Evolutionary conservation across 768 basidiomycete species (phyloP).

Genomic region (Leccinum uliginosum): DNA sequence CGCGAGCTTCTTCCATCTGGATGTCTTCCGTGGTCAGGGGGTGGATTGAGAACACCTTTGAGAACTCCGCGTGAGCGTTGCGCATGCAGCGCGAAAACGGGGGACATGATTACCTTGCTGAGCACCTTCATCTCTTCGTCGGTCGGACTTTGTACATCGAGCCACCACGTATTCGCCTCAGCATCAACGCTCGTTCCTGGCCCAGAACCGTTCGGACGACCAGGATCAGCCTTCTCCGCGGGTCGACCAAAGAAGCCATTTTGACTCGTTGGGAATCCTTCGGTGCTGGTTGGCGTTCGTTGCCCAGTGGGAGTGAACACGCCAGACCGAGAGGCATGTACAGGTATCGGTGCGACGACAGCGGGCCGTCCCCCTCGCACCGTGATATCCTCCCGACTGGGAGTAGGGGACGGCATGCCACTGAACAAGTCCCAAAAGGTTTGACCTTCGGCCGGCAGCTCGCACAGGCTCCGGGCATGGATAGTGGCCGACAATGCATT

Average conservation of each 20-base stretch:
- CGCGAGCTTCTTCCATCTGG: constrained; percentile 98
- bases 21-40: constrained; percentile 99
- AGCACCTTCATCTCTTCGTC: constrained; percentile 99
- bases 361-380: neutral
- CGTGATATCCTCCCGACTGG: constrained; percentile 5
- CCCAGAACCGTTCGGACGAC: constrained; percentile 22
- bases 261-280: constrained; percentile 1
- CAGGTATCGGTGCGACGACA: constrained; percentile 8
- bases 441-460: constrained; percentile 92
- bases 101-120: constrained; percentile 59
- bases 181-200: constrained; percentile 33
- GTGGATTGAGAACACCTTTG: constrained; percentile 91
- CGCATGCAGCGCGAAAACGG: neutral
- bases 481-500: constrained; percentile 91
- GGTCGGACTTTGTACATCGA: constrained; percentile 89
- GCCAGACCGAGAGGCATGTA: constrained; percentile 2
- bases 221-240: constrained; percentile 15
- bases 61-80: constrained; percentile 4
- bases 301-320: constrained; percentile 6
- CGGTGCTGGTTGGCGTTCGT: constrained; percentile 6
- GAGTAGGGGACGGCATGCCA: constrained; percentile 35
- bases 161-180: constrained; percentile 92
- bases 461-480: constrained; percentile 87
- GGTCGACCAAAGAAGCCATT: constrained; percentile 16
- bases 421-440: constrained; percentile 87